Percentiles rank a stretch among this genome's conserved stretches.
These are phyloP conservation scores for Pyrenochaeta sp. DNA, from an alignment of 2,329 filamentous ascomycete genomes.

Conservation along the genomic window DNA sequence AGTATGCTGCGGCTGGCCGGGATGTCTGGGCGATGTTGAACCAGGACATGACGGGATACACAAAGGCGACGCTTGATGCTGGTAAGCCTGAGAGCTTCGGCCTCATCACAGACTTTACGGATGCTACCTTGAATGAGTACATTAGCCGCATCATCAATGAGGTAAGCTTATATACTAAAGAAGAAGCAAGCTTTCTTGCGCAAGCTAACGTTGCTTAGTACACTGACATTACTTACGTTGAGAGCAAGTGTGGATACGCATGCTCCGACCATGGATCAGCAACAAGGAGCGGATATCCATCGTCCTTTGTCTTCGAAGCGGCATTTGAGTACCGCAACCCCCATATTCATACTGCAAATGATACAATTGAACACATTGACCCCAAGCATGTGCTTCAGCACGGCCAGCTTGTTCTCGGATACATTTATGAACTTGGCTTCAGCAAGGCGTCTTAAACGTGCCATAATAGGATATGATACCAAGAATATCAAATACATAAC, in stretches of 20 bases:
- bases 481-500: too few species aligned
- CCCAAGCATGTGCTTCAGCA: slow-evolving; percentile 93
- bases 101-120: slow-evolving; percentile 90
- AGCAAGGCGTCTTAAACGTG: slow-evolving; percentile 4
- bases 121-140: slow-evolving; percentile 76
- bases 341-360: slow-evolving; percentile 74
- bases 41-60: slow-evolving; percentile 90
- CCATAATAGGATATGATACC: too few species aligned
- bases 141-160: too few species aligned
- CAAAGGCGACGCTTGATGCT: slow-evolving; percentile 80
- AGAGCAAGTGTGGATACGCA: slow-evolving; percentile 90
- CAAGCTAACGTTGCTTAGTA: slow-evolving; percentile 77
- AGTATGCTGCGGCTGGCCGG: slow-evolving; percentile 74
- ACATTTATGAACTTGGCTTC: slow-evolving; percentile 75
- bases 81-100: slow-evolving; percentile 85
- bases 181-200: too few species aligned
- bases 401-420: slow-evolving; percentile 79
- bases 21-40: slow-evolving; percentile 95
- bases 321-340: slow-evolving; percentile 70
- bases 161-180: too few species aligned
- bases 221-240: slow-evolving; percentile 83
- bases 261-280: slow-evolving; percentile 78
- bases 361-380: slow-evolving; percentile 74
- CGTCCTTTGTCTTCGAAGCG: slow-evolving; percentile 77
- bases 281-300: slow-evolving; percentile 75